Base-by-base conservation (phyloP, 2,329 filamentous ascomycete species). In the Pseudogymnoascus sp. region DNA sequence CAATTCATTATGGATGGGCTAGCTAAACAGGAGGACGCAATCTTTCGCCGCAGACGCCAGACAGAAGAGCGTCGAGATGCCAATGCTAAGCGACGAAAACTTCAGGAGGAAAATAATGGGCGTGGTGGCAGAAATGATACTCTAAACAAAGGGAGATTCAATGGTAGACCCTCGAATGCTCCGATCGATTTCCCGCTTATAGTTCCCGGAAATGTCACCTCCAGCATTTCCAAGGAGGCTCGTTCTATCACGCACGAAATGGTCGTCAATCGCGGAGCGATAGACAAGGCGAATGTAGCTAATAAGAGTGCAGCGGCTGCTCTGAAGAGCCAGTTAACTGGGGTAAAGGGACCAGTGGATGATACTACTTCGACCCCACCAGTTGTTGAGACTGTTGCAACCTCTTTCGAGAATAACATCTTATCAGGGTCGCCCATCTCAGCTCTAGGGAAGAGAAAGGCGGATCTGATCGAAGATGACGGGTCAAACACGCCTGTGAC, bases 271-370 rank as follows among this genome's bases (percentile, higher is more conserved):
- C 85, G 89, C 64, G 84, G 82, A 25, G 79, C 81, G 25, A 78
- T 84, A 36, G 81, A 85, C 64, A 87, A 88, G 70, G 86, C 90
- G 31, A 93, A 91, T 67, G 79, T 85, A 62, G 91, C 92, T 62
- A 99, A 99, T 78, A 96, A 96, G 77, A 97, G 91, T 71, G 95
- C 95, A 23, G 95, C 95, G 34, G 93, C 91, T 66, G 89, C 89
- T 18, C 78, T 99, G 61, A 96, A 96, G 76, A 89, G 89, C 69
- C 86, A 90, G 71, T 82, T 97, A 63, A 84, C 92, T 72, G 79
- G 75, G 68, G 75, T 63, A 67, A 71, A 72, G 65, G 69, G 37
- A 69, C 74, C 62, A 21, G 63, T 60, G 37, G 67, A 69, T 18
- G 67, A 66, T 10, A 56, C 62, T 18, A 36, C 50, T 21, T 53